These are phyloP conservation scores for Myriosclerotinia curreyana DNA, from an alignment of 2,329 filamentous ascomycete species.

Conservation along the genomic window DNA sequence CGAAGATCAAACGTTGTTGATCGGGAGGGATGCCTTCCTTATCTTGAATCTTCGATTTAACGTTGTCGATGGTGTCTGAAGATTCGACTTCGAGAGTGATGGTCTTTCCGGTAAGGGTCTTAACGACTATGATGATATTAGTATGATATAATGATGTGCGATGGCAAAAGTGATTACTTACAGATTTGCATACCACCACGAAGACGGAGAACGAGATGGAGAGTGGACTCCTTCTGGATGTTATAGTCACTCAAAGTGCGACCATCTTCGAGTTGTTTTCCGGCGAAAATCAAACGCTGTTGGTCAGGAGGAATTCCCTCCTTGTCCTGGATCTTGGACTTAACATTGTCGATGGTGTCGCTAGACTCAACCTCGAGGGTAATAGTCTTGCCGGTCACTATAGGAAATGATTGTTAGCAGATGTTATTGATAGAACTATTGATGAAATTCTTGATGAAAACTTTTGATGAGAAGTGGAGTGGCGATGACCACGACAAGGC, in stretches of 20 bases:
- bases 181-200: slow-evolving; percentile 87
- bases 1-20: slow-evolving; percentile 91
- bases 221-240: slow-evolving; percentile 88
- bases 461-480: slow-evolving; percentile 42
- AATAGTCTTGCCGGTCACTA: slow-evolving; percentile 90
- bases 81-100: slow-evolving; percentile 99
- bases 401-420: slow-evolving; percentile 63
- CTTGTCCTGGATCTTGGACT: slow-evolving; percentile 97
- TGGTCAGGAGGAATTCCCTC: slow-evolving; percentile 95
- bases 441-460: slow-evolving; percentile 47
- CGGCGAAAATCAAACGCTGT: slow-evolving; percentile 92
- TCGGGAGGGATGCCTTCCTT: slow-evolving; percentile 94
- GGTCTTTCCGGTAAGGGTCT: slow-evolving; percentile 87
- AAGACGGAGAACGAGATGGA: slow-evolving; percentile 82
- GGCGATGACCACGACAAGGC: slow-evolving; percentile 41
- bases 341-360: slow-evolving; percentile 99
- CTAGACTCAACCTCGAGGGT: slow-evolving; percentile 99
- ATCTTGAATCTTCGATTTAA: slow-evolving; percentile 90
- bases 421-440: slow-evolving; percentile 49
- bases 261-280: slow-evolving; percentile 94
- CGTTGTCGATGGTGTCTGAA: slow-evolving; percentile 98
- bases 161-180: slow-evolving; percentile 46
- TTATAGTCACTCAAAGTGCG: slow-evolving; percentile 90
- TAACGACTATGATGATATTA: slow-evolving; percentile 57
- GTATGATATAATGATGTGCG: slow-evolving; percentile 51